Base-by-base conservation (phyloP, 2,329 filamentous ascomycete species). In the Aspergillus jensenii region DNA sequence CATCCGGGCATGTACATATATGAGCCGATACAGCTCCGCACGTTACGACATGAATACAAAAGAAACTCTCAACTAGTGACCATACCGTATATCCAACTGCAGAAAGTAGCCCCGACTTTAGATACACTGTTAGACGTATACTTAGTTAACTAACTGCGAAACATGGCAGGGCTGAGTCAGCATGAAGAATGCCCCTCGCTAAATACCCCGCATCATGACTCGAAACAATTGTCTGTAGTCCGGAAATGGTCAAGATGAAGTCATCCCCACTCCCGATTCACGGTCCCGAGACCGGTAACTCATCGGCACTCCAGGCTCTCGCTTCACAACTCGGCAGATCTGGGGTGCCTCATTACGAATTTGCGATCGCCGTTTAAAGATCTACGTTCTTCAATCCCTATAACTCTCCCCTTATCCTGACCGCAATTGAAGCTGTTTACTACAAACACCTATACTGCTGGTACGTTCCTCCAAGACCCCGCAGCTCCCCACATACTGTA, bases 251-350 rank as follows among this genome's bases (percentile, higher is more conserved):
- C 27, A 31, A 31, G 27, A 31, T 31, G 27, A 31, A 31, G 27
- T 31, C 47, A 51, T 51, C 48, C 14, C 47, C 49, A 52, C 49
- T 52, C 49, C 49, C 49, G 49, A 52, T 33, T 35, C 39, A 21
- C 9, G 12, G 15, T 44, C n/a, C 58, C 56, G 46, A 56, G 49
- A 56, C 59, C 62, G 63, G 63, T 51, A 62, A 62, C 44, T 55
- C 52, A 52, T 65, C 63, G 27, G 27, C 27, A 11, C 27, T 31
- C 27, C 27, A 31, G 63, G 62, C 50, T 64, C 48, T 64, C 63
- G 63, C 63, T 64, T 65, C 59, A 54, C 35, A 56, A 7, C 57
- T 65, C 63, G 63, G 63, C 63, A 65, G 56, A 64, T 63, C 47
- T 27, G 45, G 52, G 23, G 14, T 14, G 17, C 4, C 9, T 31